phyloP scores from a whole-genome alignment of 768 basidiomycete genomes.

The Harrya chromipes region DNA sequence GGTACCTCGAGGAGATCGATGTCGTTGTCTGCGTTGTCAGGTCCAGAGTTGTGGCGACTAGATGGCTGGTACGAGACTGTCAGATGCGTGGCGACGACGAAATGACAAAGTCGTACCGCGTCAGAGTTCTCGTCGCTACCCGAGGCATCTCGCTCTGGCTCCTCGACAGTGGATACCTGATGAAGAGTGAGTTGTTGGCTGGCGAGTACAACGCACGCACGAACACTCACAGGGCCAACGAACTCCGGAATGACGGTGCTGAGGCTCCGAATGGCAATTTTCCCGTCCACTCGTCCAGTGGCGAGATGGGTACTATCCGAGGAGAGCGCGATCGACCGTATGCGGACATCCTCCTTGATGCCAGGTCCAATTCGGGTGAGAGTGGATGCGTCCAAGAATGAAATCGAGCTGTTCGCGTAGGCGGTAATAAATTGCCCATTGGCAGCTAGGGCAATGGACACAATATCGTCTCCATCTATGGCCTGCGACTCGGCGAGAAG shows the following conservation, averaged over 20 bases:
- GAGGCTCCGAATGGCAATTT: slow-evolving; percentile 1
- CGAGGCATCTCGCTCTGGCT: too few species aligned
- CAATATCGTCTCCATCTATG: not conserved
- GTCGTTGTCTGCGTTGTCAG: not conserved
- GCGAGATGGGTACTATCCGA: not conserved
- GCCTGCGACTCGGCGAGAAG: not conserved
- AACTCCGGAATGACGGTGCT: not conserved
- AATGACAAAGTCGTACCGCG: too few species aligned
- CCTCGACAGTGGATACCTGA: too few species aligned
- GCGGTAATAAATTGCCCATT: too few species aligned
- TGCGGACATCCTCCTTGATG: too few species aligned
- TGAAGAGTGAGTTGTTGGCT: too few species aligned
- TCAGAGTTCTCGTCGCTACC: too few species aligned
- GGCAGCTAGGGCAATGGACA: not conserved
- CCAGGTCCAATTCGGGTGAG: too few species aligned
- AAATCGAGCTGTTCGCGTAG: too few species aligned
- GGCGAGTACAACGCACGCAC: not conserved
- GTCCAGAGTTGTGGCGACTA: not conserved
- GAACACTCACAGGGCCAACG: too few species aligned
- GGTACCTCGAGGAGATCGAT: not conserved
- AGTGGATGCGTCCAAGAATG: too few species aligned
- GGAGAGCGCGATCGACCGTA: not conserved
- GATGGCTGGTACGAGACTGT: too few species aligned
- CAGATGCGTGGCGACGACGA: not conserved
- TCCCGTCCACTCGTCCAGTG: not conserved